Evolutionary conservation across 2,329 filamentous ascomycete genomes (phyloP), one percentile per base, ranked within the genome.

Genomic region (Aspergillus uvarum): DNA sequence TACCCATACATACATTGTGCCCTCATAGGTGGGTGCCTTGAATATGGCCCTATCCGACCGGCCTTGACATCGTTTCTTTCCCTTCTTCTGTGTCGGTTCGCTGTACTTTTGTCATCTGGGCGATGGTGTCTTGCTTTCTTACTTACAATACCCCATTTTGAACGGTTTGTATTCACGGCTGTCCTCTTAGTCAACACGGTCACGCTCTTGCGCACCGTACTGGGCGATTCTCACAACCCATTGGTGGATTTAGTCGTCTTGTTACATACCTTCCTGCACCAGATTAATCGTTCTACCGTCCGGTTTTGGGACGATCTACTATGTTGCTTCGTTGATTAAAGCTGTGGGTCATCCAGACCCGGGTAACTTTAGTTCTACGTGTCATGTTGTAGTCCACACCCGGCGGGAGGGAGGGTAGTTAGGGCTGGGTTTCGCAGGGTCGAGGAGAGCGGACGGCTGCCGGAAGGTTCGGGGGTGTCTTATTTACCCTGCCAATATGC

Each of bases 61-160:
- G n/a, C 49, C 22, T 42, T 53, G 52, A 54, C 26, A 51, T 26
- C 35, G 49, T 22, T 42, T n/a, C 31, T 58, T 26, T 51, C 51
- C n/a, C 44, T 47, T 14, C 26, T 52, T 26, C 29, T 61, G 53
- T 61, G 47, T 50, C 55, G 38, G 38, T 44, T 58, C 32, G 51
- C 54, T 58, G 54, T 56, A 58, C 51, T 56, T 58, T 16, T 55
- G 29, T 29, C 50, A 56, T 49, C n/a, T 58, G 59, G 14, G n/a
- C 21, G 7, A 47, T 44, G 38, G 22, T 59, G 32, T 42, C 31
- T 58, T 58, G 16, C n/a, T 60, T 54, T 49, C 26, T 58, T 21
- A 24, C 55, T 56, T 54, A 47, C 59, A 64, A 65, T 65, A 65
- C 63, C 63, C 56, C 7, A 10, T 55, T 59, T 56, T 35, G 51